Evolutionary conservation across 2,329 filamentous ascomycete genomes (phyloP), one percentile per base, ranked within the genome.

Genomic region (Colletotrichum tropicicola): DNA sequence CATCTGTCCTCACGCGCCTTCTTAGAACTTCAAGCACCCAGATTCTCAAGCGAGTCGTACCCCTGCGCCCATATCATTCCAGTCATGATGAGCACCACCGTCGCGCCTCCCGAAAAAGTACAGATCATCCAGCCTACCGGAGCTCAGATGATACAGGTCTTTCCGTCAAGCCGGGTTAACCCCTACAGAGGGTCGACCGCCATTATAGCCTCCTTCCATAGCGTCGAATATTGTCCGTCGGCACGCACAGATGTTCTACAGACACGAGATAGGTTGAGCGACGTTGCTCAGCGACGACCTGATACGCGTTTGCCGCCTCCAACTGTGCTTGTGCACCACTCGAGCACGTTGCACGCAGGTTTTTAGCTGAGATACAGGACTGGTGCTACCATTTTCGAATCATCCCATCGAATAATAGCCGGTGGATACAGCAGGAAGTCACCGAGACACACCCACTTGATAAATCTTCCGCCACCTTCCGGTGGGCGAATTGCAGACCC

Each of bases 241-340:
- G 27, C 37, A 15, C 45, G 49, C 49, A 55, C 35, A 17, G 30
- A 35, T 47, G 44, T 49, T 17, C 17, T 43, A 65, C 49, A 47
- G 44, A 65, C 44, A 39, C 35, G 35, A 61, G 19, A 23, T 30
- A 27, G 12, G 17, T 13, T 21, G 35, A 8, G 23, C 23, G n/a
- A 54, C 17, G 61, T 61, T 51, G 43, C 49, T 49, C 56, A 45
- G 56, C 61, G 56, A 44, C 43, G 19, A 45, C 21, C 48, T 39
- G 43, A 27, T 45, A 21, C 43, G 19, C 9, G 35, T 55, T 19
- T 23, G 43, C 28, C 53, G 2, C 19, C 27, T 12, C 12, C 13
- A 35, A 35, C 12, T 35, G n/a, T n/a, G 32, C 45, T n/a, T 49
- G 35, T 8, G 44, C 35, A 21, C 25, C 41, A 30, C 45, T 6